These are phyloP conservation scores for Barnettozyma siamensis DNA, from an alignment of 805 yeast species.

Conservation along the genomic window DNA sequence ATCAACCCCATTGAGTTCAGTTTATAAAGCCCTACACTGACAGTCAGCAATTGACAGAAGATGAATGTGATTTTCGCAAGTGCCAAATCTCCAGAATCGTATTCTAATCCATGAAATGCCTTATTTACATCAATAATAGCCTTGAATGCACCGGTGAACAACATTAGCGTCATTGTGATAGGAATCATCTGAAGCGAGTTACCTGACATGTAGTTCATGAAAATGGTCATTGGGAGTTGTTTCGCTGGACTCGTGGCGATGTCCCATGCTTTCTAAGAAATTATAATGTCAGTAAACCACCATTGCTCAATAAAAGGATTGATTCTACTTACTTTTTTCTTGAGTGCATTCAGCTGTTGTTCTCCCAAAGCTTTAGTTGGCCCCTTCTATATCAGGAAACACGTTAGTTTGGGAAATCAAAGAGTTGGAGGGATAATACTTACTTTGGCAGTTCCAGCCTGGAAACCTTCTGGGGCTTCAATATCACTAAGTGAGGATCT, in stretches of 20 bases:
- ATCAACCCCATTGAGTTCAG: conserved; percentile 82
- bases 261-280: conserved; percentile 73
- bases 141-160: conserved; percentile 70
- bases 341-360: background rate
- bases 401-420: too few relatives aligned
- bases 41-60: conserved; percentile 43
- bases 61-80: conserved; percentile 31
- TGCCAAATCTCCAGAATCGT: conserved; percentile 30
- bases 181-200: conserved; percentile 85
- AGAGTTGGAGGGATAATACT: too few relatives aligned
- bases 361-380: too few relatives aligned
- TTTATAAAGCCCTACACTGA: conserved; percentile 80
- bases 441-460: background rate
- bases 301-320: too few relatives aligned
- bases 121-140: conserved; percentile 56
- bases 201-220: conserved; percentile 93
- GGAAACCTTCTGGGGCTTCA: conserved; percentile 11
- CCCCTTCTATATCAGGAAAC: too few relatives aligned
- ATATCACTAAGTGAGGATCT: background rate
- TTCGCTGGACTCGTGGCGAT: conserved; percentile 79
- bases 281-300: background rate
- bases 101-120: conserved; percentile 46
- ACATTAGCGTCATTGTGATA: conserved; percentile 81
- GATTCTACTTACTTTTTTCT: conserved; percentile 2
- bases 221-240: conserved; percentile 79